Base-by-base conservation (phyloP, 2,329 filamentous ascomycete genomes). In the Botrytis porri region DNA sequence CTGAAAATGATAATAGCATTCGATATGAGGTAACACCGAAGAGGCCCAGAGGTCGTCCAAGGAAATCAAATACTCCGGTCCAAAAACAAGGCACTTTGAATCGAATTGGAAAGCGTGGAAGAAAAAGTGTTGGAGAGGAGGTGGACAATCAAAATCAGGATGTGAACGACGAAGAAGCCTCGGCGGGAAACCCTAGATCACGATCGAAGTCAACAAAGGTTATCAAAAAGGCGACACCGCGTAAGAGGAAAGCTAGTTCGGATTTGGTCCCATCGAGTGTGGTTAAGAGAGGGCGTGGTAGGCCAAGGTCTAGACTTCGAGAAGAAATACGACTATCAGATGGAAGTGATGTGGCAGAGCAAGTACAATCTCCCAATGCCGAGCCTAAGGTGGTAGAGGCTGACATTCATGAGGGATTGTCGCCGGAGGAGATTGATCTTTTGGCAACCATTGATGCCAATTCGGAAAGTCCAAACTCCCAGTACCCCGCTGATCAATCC, bases 21-120 rank as follows among this genome's bases (percentile, higher is more conserved):
- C 72, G 77, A 35, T 57, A 71, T 41, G 70, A 80, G 32, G 79
- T 80, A 41, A 83, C 83, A 0, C 83, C 84, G 1, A 82, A 82
- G 75, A 81, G 79, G 76, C 80, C 80, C 63, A 81, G 82, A 77
- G 83, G 83, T 32, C 80, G 84, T 61, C 83, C 83, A 48, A 81
- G 82, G 63, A 85, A 85, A 75, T 83, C 84, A 39, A 77, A 78
- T 57, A 81, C 81, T 75, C 80, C 81, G 45, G 82, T 73, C 8
- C 80, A 79, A 61, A 79, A 77, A 63, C 75, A 73, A 8, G 63
- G 73, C 45, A 80, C 80, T 41, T 78, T 77, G 12, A 74, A 63
- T 18, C 75, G 74, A 32, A 79, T 76, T 61, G 60, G 51, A 3
- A 74, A 75, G 71, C 57, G 77, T 75, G 73, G 73, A 62, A 77